Percentiles rank a stretch among this genome's conserved stretches.
Conservation (phyloP, 345 rosid species). For the Arabidopsis thaliana region TAIR10.1 NC_003070.9:8047501-8048000, state of each 20-base stretch:
- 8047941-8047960: slow-evolving; percentile 49
- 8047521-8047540: slow-evolving; percentile 79
- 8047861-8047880: slow-evolving; percentile 69
- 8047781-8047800: slow-evolving; percentile 77
- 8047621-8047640: slow-evolving; percentile 68
- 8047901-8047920: slow-evolving; percentile 67
- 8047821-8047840: slow-evolving; percentile 51
- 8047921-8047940: slow-evolving; percentile 69
- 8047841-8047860: slow-evolving; percentile 55
- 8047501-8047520: slow-evolving; percentile 78
- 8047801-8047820: slow-evolving; percentile 51
- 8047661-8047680: slow-evolving; percentile 82
- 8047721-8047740: slow-evolving; percentile 63
- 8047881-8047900: slow-evolving; percentile 74
- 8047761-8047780: slow-evolving; percentile 89
- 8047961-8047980: slow-evolving; percentile 76
- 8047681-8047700: slow-evolving; percentile 68
- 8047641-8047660: slow-evolving; percentile 75
- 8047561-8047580: slow-evolving; percentile 71
- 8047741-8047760: slow-evolving; percentile 73
- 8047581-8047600: slow-evolving; percentile 75
- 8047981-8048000: slow-evolving; percentile 76
- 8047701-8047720: slow-evolving; percentile 82
- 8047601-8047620: slow-evolving; percentile 61
- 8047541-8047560: slow-evolving; percentile 89